A percentile compares a stretch with the other conserved stretches of the same genome.
These are phyloP conservation scores for Globisporangium parvum DNA, from an alignment of 352 stramenopile species.

Conservation along the genomic window DNA sequence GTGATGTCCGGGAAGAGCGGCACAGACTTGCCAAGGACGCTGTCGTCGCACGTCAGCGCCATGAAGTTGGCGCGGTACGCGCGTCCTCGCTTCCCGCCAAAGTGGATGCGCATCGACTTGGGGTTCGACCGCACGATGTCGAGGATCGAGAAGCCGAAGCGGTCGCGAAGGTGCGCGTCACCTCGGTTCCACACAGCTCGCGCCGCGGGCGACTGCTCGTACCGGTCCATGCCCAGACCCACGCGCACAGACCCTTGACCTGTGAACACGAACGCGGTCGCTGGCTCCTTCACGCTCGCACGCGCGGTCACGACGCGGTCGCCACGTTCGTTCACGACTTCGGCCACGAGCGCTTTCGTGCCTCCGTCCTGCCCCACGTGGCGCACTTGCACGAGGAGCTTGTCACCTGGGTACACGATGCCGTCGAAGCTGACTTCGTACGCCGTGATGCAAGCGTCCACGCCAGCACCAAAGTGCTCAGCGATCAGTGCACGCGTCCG, in stretches of 20 bases:
- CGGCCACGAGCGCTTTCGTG: constrained; percentile 62
- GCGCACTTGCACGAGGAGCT: constrained; percentile 70
- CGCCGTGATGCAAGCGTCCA: constrained; percentile 64
- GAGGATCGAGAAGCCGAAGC: constrained; percentile 86
- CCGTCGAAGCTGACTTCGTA: constrained; percentile 82
- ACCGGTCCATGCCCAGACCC: constrained; percentile 88
- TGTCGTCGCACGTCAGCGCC: constrained; percentile 65
- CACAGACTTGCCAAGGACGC: constrained; percentile 34
- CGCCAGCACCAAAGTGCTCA: constrained; percentile 32
- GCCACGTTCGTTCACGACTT: constrained; percentile 66
- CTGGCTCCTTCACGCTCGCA: constrained; percentile 58
- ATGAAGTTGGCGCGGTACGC: constrained; percentile 85
- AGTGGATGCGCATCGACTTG: constrained; percentile 78
- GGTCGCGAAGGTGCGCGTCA: constrained; percentile 59
- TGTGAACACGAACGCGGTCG: constrained; percentile 83
- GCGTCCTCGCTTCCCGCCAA: constrained; percentile 76
- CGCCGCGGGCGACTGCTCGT: constrained; percentile 57
- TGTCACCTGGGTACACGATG: constrained; percentile 84
- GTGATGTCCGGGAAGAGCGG: constrained; percentile 81
- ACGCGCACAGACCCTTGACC: constrained; percentile 78
- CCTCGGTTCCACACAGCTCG: constrained; percentile 80
- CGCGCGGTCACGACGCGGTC: constrained; percentile 70
- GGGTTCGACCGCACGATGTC: constrained; percentile 87
- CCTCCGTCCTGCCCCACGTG: constrained; percentile 62
- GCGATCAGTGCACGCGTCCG: constrained; percentile 73